Evolutionary conservation across 2,329 filamentous ascomycete species (phyloP), one percentile per base, ranked within the genome.

Genomic region (Colletotrichum aenigma): DNA sequence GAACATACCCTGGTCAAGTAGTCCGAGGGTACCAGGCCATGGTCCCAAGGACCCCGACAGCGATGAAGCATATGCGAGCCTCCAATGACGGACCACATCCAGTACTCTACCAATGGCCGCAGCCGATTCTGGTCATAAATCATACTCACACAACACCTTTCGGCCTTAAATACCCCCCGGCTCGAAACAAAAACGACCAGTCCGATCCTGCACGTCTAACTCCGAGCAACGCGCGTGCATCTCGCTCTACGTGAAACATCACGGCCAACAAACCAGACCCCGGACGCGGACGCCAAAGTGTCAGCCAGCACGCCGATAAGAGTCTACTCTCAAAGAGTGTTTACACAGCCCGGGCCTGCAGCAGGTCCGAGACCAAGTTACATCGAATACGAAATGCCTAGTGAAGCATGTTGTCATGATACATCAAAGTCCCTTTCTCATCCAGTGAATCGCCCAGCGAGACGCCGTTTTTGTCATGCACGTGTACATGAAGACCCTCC

Each of bases 381-480:
- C 36, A 61, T 52, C 9, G 21, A 13, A 36, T 5, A 24, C n/a
- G 21, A 21, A 55, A 26, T 58, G 60, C 60, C 62, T 15, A 13
- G 43, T 52, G 18, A 55, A 38, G 24, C 56, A 36, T 58, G 28
- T 30, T 55, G 12, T 67, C 30, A 43, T 75, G 34, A 62, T 55
- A 72, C 52, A 34, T 43, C 64, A 43, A 21, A 21, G 62, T 72
- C 34, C 55, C n/a, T 24, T 58, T 65, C 68, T 34, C 67, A 32
- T 61, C 28, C 18, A n/a, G 16, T 66, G 32, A 55, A 61, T 75
- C 72, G 69, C 26, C 69, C 72, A 75, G 72, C 72, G 62, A 70
- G 26, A 30, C 28, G n/a, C 56, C 30, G 56, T 32, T 32, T 60
- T n/a, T 60, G 26, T 26, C 26, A 60, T 32, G 56, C 55, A 30